phyloP scores from a whole-genome alignment of 257 asterid genomes.

The Coffea eugenioides region DNA sequence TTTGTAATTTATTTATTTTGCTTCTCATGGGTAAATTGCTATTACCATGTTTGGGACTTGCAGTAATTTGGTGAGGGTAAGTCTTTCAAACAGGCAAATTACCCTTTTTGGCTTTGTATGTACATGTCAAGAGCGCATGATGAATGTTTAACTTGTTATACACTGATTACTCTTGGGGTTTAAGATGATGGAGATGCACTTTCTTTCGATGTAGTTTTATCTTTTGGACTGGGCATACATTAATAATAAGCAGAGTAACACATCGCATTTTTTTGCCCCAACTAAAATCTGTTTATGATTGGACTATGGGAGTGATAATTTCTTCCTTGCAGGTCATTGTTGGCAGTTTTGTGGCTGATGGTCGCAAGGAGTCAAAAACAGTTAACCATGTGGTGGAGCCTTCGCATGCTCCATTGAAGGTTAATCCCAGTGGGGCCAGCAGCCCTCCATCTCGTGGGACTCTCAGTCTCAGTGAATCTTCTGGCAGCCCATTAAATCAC shows the following conservation, averaged over 20 bases:
- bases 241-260: background rate
- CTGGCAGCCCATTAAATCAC: constrained; percentile 48
- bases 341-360: constrained; percentile 48
- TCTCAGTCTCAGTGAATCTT: constrained; percentile 43
- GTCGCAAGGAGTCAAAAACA: constrained; percentile 36
- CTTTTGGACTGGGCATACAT: background rate
- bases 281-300: background rate
- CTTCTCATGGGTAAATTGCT: too few relatives aligned
- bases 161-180: background rate
- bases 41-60: background rate
- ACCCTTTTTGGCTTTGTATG: background rate
- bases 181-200: background rate
- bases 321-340: constrained; percentile 39
- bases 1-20: too few relatives aligned
- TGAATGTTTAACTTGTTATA: background rate
- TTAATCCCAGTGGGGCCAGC: constrained; percentile 39
- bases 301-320: background rate
- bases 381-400: constrained; percentile 30
- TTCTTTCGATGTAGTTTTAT: background rate
- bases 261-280: background rate
- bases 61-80: background rate
- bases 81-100: background rate
- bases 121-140: background rate
- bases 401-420: constrained; percentile 32
- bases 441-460: constrained; percentile 54